phyloP scores from a whole-genome alignment of 257 asterid species.

The Solanum rostratum region DNA sequence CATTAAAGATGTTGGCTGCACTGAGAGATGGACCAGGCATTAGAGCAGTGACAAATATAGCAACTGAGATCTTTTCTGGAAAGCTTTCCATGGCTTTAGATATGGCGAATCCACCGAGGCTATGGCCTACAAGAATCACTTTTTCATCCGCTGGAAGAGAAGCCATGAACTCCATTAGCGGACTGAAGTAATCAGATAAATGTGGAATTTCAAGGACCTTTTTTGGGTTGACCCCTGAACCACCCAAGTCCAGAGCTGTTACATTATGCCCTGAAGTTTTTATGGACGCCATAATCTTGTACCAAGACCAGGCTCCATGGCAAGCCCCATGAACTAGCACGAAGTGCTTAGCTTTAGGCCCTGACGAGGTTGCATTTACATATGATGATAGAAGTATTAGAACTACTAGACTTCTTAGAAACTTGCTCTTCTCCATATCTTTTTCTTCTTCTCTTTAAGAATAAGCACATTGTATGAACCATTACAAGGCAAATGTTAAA shows the following conservation, averaged over 20 bases:
- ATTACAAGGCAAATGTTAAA: not conserved
- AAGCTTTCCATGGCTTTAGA: slow-evolving; percentile 28
- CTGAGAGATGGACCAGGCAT: slow-evolving; percentile 13
- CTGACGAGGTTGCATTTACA: not conserved
- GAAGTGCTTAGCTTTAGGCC: slow-evolving; percentile 4
- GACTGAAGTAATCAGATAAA: slow-evolving; percentile 12
- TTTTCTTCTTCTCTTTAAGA: not conserved
- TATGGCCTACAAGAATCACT: slow-evolving; percentile 25
- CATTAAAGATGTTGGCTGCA: not conserved
- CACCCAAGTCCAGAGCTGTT: slow-evolving; percentile 21
- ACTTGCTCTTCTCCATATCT: not conserved
- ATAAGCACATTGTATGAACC: not conserved
- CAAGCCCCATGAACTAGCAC: slow-evolving; percentile 29
- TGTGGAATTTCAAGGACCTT: not conserved
- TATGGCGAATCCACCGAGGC: slow-evolving; percentile 16
- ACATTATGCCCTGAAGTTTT: slow-evolving; percentile 14
- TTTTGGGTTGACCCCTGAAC: slow-evolving; percentile 19
- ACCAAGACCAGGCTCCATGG: slow-evolving; percentile 40
- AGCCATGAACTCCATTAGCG: slow-evolving; percentile 20
- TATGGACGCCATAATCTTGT: slow-evolving; percentile 2
- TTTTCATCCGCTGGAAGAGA: slow-evolving; percentile 14
- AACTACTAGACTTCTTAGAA: not conserved
- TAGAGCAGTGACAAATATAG: slow-evolving; percentile 15
- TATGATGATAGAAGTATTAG: not conserved
- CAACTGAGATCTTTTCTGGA: slow-evolving; percentile 12